Evolutionary conservation across 345 rosid species (phyloP).

Genomic region (Rhizophora apiculata): DNA sequence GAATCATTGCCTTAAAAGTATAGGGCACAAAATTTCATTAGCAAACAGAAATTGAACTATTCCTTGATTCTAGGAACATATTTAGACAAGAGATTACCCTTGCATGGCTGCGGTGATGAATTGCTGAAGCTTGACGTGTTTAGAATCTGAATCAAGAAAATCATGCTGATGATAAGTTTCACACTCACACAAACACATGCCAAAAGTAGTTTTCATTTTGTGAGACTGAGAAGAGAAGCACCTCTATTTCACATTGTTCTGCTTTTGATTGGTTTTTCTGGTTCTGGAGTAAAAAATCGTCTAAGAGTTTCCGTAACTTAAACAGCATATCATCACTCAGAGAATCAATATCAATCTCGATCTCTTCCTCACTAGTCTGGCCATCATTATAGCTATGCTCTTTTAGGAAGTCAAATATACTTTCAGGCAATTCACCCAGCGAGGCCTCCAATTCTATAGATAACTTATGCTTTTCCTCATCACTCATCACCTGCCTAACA

Average conservation of each 20-base stretch:
- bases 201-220: too few relatives aligned
- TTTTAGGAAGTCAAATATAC: conserved; percentile 60
- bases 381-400: conserved; percentile 53
- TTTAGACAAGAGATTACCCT: conserved; percentile 42
- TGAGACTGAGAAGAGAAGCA: conserved; percentile 19
- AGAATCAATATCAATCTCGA: conserved; percentile 80
- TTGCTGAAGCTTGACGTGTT: conserved; percentile 67
- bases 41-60: background rate
- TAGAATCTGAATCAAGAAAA: conserved; percentile 45
- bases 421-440: conserved; percentile 69
- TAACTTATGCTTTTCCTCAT: conserved; percentile 51
- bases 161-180: conserved; percentile 19
- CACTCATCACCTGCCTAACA: conserved; percentile 45
- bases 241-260: conserved; percentile 81
- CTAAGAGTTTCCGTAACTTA: conserved; percentile 62
- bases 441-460: conserved; percentile 53
- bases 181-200: background rate
- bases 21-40: conserved; percentile 4
- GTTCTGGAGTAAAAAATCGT: conserved; percentile 57
- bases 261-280: conserved; percentile 44
- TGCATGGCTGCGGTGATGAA: conserved; percentile 54
- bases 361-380: conserved; percentile 64
- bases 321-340: conserved; percentile 66
- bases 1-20: conserved; percentile 51
- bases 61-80: conserved; percentile 11